Evolutionary conservation across 257 asterid species (phyloP).

Genomic region (Petrea volubilis): DNA sequence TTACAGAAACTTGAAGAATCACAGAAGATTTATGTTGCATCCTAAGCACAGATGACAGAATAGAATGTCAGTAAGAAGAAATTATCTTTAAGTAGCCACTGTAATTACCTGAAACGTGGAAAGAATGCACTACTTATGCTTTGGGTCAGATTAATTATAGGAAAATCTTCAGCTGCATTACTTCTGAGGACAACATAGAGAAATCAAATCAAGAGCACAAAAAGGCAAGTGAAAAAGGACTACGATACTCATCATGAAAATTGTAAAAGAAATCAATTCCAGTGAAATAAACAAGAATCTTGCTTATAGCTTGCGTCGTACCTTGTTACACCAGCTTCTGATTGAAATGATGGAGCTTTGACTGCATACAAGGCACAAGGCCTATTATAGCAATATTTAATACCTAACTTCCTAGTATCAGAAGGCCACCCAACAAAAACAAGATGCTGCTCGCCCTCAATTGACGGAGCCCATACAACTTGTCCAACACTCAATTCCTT

Average conservation of each 20-base stretch:
- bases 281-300: constrained; percentile 7
- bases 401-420: constrained; percentile 76
- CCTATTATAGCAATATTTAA: constrained; percentile 80
- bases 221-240: constrained; percentile 23
- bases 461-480: constrained; percentile 84
- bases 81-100: background rate
- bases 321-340: constrained; percentile 44
- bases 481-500: constrained; percentile 81
- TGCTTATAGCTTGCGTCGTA: constrained; percentile 23
- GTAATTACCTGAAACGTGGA: constrained; percentile 79
- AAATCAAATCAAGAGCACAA: constrained; percentile 22
- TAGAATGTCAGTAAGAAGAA: background rate
- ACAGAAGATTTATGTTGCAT: background rate
- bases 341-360: constrained; percentile 53
- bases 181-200: constrained; percentile 33
- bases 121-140: constrained; percentile 77
- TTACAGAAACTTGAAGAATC: background rate
- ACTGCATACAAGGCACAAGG: constrained; percentile 86
- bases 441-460: constrained; percentile 50
- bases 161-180: constrained; percentile 45
- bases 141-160: constrained; percentile 50
- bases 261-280: background rate
- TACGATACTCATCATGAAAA: background rate
- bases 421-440: constrained; percentile 95
- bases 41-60: background rate